Base-by-base conservation (phyloP, 2,329 filamentous ascomycete genomes). In the Dryadomyces quercivorus region DNA sequence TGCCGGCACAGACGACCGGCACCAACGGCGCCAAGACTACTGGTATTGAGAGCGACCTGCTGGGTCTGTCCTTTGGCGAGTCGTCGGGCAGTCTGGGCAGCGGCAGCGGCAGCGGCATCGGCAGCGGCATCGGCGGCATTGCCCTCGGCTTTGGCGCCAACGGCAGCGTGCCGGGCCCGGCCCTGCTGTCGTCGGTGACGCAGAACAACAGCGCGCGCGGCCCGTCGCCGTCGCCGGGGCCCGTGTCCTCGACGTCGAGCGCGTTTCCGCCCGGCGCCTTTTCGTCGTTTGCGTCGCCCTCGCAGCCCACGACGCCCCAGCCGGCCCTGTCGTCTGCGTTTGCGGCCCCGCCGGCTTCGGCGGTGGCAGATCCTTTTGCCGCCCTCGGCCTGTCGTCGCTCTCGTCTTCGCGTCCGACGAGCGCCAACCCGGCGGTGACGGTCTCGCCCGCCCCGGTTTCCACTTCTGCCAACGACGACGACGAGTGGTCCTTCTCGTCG, bases 401-500 rank as follows among this genome's bases (percentile, higher is more conserved):
- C 51, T 61, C 62, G 10, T 68, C 72, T 53, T 62, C 70, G 5
- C 51, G 65, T 9, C 66, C 67, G 0, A 65, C 71, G 3, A 63
- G 66, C 36, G 66, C 67, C 1, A 58, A 40, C 36, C 36, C 36
- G 36, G 4, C 36, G 3, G 36, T 16, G 36, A 12, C 36, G 36
- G 12, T 40, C 5, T 40, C 58, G 15, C 57, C 63, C 10, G 51
- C 61, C 8, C 18, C 53, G 7, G 60, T 65, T 9, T 59, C 63
- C 2, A 53, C 65, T 0, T 53, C 62, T 9, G 63, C 71, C 8
- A 73, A 72, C 51, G 81, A 87, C 48, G 92, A 96, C 51, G 92
- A 97, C 59, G 92, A 97, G 64, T 97, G 92, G 91, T 86, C 82
- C 22, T 97, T 97, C 67, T 82, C 88, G 3, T 97, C 92, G 0